Base-by-base conservation (phyloP, 2,329 filamentous ascomycete species). In the Aureobasidium sp. region DNA sequence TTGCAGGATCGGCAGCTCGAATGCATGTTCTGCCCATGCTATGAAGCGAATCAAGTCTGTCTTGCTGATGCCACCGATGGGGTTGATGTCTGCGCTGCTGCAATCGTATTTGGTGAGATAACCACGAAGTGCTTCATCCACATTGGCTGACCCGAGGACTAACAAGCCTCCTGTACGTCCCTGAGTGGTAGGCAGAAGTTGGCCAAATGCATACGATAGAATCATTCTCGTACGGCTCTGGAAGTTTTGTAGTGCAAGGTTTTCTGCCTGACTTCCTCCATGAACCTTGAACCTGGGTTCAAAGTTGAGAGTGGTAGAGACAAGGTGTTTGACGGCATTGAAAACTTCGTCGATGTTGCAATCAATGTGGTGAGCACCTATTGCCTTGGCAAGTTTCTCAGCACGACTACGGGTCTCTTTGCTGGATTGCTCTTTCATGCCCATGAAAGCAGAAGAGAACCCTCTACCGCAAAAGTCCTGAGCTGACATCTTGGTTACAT, bases 61-160 rank as follows among this genome's bases (percentile, higher is more conserved):
- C 72, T 90, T 91, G 62, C 77, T 80, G 61, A 85, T 82, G 11
- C 79, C 79, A 16, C 83, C 85, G 55, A 88, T 86, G 3, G 85
- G 85, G 66, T 87, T 85, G 69, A 86, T 76, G 66, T 79, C 76
- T 16, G 78, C 78, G n/a, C 71, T 74, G 8, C 69, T 73, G 68
- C 81, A 83, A 69, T 89, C 87, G 68, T 89, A 89, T 73, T 90
- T 89, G n/a, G 87, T 90, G 27, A 88, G 76, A 70, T 89, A 85
- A 25, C 79, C 80, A 32, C 80, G 75, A 30, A 83, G 72, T 63
- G 75, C 77, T 66, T 82, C 82, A 66, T 83, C 85, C 3, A 89
- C 86, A 67, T 90, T 90, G 1, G 84, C 85, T 25, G 79, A 82
- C 16, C 85, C 87, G 0, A 91, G 78, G 0, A 91, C 85, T 3